A percentile compares a stretch with the other conserved stretches of the same genome.
Conservation (phyloP, 1,139 yeast species). For the Debaryomycetaceae sp. region DNA sequence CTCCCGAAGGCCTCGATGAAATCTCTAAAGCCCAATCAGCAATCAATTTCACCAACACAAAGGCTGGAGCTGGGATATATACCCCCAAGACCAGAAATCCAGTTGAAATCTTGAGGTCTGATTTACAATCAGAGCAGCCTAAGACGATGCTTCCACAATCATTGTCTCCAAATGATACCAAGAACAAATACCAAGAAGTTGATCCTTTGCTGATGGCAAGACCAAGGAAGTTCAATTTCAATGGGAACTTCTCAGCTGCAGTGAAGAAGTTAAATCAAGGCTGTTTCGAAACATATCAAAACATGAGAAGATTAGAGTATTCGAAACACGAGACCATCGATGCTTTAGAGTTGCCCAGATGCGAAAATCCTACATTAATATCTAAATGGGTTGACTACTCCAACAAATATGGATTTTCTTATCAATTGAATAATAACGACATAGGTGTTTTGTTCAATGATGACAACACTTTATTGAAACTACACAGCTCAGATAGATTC, state of each 20-base stretch:
- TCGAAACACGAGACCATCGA: constrained; percentile 32
- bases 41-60: constrained; percentile 65
- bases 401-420: constrained; percentile 92
- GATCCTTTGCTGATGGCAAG: constrained; percentile 33
- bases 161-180: constrained; percentile 89
- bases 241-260: constrained; percentile 37
- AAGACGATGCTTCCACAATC: constrained; percentile 78
- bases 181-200: constrained; percentile 79
- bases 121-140: constrained; percentile 67
- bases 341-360: constrained; percentile 37
- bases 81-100: constrained; percentile 56
- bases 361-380: constrained; percentile 68
- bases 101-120: constrained; percentile 67
- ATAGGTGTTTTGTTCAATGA: constrained; percentile 91
- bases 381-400: constrained; percentile 99
- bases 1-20: constrained; percentile 56
- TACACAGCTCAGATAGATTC: constrained; percentile 59
- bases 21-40: constrained; percentile 62
- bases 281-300: constrained; percentile 40
- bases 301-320: constrained; percentile 39
- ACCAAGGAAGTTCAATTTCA: constrained; percentile 42
- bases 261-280: constrained; percentile 37
- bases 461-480: constrained; percentile 72
- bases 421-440: constrained; percentile 84
- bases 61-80: constrained; percentile 62